Evolutionary conservation across 176 grass and related monocot species (phyloP), one percentile per base, ranked within the genome.

Genomic region (Aechmea fasciata): DNA sequence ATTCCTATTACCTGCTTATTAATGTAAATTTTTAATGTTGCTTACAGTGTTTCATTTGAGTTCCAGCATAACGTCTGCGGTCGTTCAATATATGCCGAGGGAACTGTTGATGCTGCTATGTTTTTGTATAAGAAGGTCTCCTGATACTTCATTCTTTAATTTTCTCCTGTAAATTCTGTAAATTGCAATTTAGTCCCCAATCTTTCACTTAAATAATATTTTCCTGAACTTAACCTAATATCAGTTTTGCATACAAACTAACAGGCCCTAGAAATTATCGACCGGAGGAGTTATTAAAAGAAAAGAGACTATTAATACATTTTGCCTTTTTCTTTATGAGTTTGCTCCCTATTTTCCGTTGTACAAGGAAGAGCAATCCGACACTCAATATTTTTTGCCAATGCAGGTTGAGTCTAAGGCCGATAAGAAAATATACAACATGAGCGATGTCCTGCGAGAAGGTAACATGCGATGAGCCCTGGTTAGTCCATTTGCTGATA

Each of bases 11-110:
- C 55, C 55, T 61, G 5, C 33, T 41, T 41, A 41, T 41, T 41
- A 41, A 41, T 6, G 5, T 7, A 41, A 41, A 41, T 41, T 41
- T 41, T 41, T 41, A 41, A n/a, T 78, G 64, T 15, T 47, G n/a
- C 29, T 80, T 23, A 15, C 77, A 97, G 86, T 57, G 94, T 92
- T 85, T 92, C 94, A 57, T 85, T 97, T 66, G 89, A 92, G 84
- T 90, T 90, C 89, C 89, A 97, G 62, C 94, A 97, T 79, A 97
- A 97, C 71, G 84, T 97, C 71, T 90, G 94, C 68, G 86, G 86
- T 2, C 89, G 74, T 71, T 92, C 87, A 71, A 84, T 90, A 54
- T 97, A 97, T 66, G 84, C 79, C 3, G 94, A 97, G 81, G 89
- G 89, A 22, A 83, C 86, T 29, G 69, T 92, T 75, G 82, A 92